Evolutionary conservation across 1,284 basidiomycete species (phyloP), one percentile per base, ranked within the genome.

Genomic region (Porphyrellus sp.): DNA sequence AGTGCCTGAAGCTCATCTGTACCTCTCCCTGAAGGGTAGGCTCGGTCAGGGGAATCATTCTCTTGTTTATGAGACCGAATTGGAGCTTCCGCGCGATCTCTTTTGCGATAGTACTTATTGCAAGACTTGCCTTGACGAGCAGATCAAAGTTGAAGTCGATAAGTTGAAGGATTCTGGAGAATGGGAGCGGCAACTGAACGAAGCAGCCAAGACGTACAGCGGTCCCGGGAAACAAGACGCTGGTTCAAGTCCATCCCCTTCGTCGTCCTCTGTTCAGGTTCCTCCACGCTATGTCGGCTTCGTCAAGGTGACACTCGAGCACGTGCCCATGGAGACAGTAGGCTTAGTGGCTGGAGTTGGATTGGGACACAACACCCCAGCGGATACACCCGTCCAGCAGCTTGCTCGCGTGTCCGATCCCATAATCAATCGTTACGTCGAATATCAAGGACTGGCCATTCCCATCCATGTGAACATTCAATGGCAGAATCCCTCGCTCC

Each of bases 11-110:
- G 74, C 72, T 2, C 75, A 77, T 56, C 57, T 77, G 0, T 77
- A 75, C 43, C 44, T 77, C 41, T 65, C 68, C 1, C 70, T 71
- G 1, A 31, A 43, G 4, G 51, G 67, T 21, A 39, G 21, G 20
- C 55, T 67, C 7, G 76, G 75, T 3, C 16, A 15, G 2, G 75
- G 76, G 0, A 59, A 72, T 53, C 75, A 76, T 53, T 76, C 74
- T 0, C 44, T 63, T 16, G 70, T 74, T 8, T 73, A 73, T 46
- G 40, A 61, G 37, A 72, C 68, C 15, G 74, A 75, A 52, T 67
- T 69, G 58, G 75, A 77, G 53, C 56, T 76, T 18, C 74, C 76
- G 1, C 68, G 74, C 3, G 60, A 67, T 9, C 33, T 69, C 8
- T 59, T 77, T 18, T 56, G 72, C 18, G 52, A 63, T 13, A 50